Conservation (phyloP, 2,329 filamentous ascomycete species). For the Colletotrichum sp. region DNA sequence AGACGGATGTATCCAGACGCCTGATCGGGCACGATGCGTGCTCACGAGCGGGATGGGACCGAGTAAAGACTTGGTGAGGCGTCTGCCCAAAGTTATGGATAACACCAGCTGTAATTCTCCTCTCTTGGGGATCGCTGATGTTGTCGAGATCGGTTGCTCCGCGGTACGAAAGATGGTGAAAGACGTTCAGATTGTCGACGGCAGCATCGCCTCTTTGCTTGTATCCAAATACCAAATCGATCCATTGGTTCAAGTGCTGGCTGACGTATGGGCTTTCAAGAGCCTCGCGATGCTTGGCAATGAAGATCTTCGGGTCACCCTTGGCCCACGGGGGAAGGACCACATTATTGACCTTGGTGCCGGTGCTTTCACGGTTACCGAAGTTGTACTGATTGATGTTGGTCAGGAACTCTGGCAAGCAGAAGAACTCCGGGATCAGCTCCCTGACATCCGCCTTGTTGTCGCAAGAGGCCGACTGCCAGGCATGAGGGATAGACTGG, state of each 20-base stretch:
- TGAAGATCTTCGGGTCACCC: constrained; percentile 93
- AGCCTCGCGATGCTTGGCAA: constrained; percentile 93
- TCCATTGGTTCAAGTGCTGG: constrained; percentile 89
- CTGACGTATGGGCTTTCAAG: constrained; percentile 93
- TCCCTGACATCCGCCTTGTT: constrained; percentile 96
- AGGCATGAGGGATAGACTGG: constrained; percentile 89
- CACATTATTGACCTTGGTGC: constrained; percentile 82
- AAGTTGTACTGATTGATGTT: constrained; percentile 97
- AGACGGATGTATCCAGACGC: constrained; percentile 79
- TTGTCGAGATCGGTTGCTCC: constrained; percentile 91
- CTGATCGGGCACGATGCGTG: constrained; percentile 67
- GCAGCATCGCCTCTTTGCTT: constrained; percentile 95
- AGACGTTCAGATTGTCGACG: constrained; percentile 90
- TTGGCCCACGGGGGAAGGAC: constrained; percentile 96
- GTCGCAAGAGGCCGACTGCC: constrained; percentile 86
- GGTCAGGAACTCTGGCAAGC: constrained; percentile 90
- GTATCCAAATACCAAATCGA: constrained; percentile 91
- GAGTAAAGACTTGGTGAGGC: constrained; percentile 89
- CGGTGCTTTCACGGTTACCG: constrained; percentile 82
- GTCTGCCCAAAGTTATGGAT: constrained; percentile 99
- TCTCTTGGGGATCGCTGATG: constrained; percentile 87
- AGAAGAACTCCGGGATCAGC: constrained; percentile 96
- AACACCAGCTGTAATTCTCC: constrained; percentile 88
- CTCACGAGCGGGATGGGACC: constrained; percentile 79
- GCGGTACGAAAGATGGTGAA: constrained; percentile 93